A percentile compares a stretch with the other conserved stretches of the same genome.
These are phyloP conservation scores for Neonectria coccinea DNA, from an alignment of 2,329 filamentous ascomycete genomes.

Conservation along the genomic window DNA sequence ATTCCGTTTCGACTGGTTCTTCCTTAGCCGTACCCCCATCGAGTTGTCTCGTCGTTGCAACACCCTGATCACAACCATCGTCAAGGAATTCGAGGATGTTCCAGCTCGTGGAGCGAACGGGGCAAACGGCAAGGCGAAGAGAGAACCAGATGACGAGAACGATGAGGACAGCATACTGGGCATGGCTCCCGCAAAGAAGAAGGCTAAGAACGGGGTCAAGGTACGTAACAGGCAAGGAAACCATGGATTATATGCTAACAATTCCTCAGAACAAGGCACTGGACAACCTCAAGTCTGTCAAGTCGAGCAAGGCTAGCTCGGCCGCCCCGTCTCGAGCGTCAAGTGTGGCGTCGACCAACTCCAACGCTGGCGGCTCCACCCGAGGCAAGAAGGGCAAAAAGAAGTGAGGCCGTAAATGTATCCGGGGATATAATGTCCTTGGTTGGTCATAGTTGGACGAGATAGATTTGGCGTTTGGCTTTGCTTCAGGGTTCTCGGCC, in stretches of 20 bases:
- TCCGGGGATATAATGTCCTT: slow-evolving; percentile 20
- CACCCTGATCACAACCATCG: slow-evolving; percentile 92
- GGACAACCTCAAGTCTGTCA: slow-evolving; percentile 88
- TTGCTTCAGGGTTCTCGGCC: slow-evolving; percentile 33
- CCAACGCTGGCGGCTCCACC: slow-evolving; percentile 63
- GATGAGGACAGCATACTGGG: slow-evolving; percentile 85
- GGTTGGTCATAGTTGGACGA: slow-evolving; percentile 29
- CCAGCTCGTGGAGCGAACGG: slow-evolving; percentile 67
- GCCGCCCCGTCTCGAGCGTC: slow-evolving; percentile 84
- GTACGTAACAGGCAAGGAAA: slow-evolving; percentile 57
- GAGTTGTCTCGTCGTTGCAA: slow-evolving; percentile 94
- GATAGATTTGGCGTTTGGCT: slow-evolving; percentile 45
- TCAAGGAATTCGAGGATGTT: slow-evolving; percentile 88
- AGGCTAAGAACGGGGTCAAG: slow-evolving; percentile 89
- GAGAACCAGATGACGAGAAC: slow-evolving; percentile 83
- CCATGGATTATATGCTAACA: slow-evolving; percentile 31
- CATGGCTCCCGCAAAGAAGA: slow-evolving; percentile 91
- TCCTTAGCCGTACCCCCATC: slow-evolving; percentile 91
- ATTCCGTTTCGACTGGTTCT: slow-evolving; percentile 99
- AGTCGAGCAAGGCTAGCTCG: slow-evolving; percentile 82
- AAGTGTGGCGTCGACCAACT: slow-evolving; percentile 83
- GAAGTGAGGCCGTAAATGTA: slow-evolving; percentile 41
- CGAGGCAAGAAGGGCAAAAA: slow-evolving; percentile 58
- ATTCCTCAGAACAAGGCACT: slow-evolving; percentile 85
- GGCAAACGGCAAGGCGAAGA: slow-evolving; percentile 76